Percentiles rank a stretch among this genome's conserved stretches.
phyloP scores from a whole-genome alignment of 371 early-diverging fungal genomes.

The Polyrhizophydium stewartii region DNA sequence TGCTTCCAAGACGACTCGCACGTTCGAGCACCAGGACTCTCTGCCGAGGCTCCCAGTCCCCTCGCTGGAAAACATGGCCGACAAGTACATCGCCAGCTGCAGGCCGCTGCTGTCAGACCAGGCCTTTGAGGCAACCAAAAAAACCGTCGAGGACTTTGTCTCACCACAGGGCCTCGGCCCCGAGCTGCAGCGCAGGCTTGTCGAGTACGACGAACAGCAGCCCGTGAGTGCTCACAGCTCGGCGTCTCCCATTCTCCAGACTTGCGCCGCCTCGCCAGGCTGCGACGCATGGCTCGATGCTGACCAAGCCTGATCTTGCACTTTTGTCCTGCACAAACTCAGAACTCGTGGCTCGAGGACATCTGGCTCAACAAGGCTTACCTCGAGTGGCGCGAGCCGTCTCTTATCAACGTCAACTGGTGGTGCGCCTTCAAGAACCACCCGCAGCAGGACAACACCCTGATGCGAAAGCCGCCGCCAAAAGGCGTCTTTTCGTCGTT shows the following conservation, averaged over 20 bases:
- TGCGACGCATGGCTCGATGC: neutral
- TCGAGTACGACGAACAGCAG: conserved; percentile 26
- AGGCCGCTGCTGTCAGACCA: conserved; percentile 70
- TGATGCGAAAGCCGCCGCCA: conserved; percentile 34
- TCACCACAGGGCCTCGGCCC: conserved; percentile 79
- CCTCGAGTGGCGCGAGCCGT: conserved; percentile 82
- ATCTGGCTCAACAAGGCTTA: conserved; percentile 87
- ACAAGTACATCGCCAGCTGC: conserved; percentile 75
- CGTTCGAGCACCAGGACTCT: conserved; percentile 28
- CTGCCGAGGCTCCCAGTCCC: conserved; percentile 63
- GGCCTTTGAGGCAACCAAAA: conserved; percentile 65
- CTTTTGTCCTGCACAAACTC: neutral
- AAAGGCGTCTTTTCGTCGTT: conserved; percentile 62
- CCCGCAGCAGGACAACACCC: conserved; percentile 54
- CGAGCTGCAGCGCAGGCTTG: conserved; percentile 75
- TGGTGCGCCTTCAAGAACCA: conserved; percentile 63
- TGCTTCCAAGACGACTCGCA: no score
- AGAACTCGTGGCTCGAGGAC: conserved; percentile 85
- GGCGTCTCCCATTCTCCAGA: neutral
- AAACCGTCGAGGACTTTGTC: conserved; percentile 73
- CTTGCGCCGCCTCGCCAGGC: neutral
- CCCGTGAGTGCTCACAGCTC: conserved; percentile 12
- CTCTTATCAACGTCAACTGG: conserved; percentile 86
- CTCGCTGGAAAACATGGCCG: conserved; percentile 68
- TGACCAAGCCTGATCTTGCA: no score